Evolutionary conservation across 2,329 filamentous ascomycete species (phyloP).

Genomic region (Acrodontium crateriforme): DNA sequence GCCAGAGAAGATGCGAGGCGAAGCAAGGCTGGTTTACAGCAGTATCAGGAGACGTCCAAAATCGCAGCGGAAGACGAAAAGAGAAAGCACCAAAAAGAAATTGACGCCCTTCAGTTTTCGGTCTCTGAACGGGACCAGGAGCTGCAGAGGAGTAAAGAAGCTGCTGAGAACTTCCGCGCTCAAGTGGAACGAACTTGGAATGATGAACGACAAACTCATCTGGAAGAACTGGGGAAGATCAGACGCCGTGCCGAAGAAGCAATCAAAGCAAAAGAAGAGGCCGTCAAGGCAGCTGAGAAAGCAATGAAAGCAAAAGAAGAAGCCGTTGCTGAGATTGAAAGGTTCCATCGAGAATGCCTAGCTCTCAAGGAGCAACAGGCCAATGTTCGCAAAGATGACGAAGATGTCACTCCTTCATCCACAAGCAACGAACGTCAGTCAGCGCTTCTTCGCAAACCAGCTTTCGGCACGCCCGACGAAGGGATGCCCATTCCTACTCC

Average conservation of each 20-base stretch:
- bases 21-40: background rate
- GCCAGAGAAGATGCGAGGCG: background rate
- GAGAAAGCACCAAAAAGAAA: slow-evolving; percentile 1
- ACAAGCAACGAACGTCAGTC: background rate
- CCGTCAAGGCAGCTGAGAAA: background rate
- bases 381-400: background rate
- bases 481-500: too few species aligned
- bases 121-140: slow-evolving; percentile 3
- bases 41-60: background rate
- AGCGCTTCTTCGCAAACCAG: background rate
- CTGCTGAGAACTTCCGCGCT: slow-evolving; percentile 1
- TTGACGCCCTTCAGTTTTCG: slow-evolving; percentile 2
- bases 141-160: slow-evolving; percentile 1
- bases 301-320: too few species aligned
- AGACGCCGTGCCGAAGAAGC: background rate
- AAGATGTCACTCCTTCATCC: background rate
- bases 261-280: background rate
- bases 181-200: slow-evolving; percentile 4
- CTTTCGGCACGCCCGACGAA: background rate
- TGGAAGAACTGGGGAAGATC: background rate
- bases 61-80: slow-evolving; percentile 1
- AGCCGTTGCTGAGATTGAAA: too few species aligned
- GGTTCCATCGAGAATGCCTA: too few species aligned
- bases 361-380: background rate
- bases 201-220: slow-evolving; percentile 1